Conservation (phyloP, 2,329 filamentous ascomycete species). For the Colletotrichum tropicicola region DNA sequence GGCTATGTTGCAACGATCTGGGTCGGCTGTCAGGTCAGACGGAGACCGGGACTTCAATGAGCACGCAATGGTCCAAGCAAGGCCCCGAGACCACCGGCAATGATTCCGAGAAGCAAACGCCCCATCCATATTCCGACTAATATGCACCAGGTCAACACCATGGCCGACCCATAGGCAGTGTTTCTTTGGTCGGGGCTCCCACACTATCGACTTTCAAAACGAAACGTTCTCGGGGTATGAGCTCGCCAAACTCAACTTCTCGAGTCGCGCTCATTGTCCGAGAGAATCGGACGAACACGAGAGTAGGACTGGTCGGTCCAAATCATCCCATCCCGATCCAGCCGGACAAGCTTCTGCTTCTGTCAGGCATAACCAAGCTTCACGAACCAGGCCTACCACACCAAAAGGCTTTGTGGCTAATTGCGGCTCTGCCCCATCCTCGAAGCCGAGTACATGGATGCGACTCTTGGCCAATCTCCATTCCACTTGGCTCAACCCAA, state of each 20-base stretch:
- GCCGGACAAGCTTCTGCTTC: not conserved
- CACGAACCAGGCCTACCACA: not conserved
- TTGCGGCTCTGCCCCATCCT: not conserved
- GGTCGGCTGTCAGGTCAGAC: not conserved
- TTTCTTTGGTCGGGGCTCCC: not conserved
- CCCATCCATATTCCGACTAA: slow-evolving; percentile 1
- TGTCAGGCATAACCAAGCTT: not conserved
- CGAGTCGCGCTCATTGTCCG: not conserved
- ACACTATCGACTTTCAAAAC: slow-evolving; percentile 6
- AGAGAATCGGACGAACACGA: not conserved
- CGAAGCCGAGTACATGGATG: not conserved
- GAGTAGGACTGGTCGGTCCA: not conserved
- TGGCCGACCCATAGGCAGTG: not conserved
- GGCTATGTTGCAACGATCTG: slow-evolving; percentile 6
- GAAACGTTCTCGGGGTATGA: not conserved
- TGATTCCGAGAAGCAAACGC: not conserved
- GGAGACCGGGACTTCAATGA: slow-evolving; percentile 3
- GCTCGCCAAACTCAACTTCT: not conserved
- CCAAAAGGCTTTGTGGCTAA: not conserved
- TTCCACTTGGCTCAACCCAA: too few relatives aligned
- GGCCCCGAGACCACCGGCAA: not conserved
- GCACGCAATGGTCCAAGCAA: slow-evolving; percentile 2
- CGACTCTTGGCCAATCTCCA: too few relatives aligned
- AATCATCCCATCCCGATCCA: not conserved
- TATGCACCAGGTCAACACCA: not conserved